phyloP scores from a whole-genome alignment of 768 basidiomycete genomes.

The Auriscalpium microsporum region DNA sequence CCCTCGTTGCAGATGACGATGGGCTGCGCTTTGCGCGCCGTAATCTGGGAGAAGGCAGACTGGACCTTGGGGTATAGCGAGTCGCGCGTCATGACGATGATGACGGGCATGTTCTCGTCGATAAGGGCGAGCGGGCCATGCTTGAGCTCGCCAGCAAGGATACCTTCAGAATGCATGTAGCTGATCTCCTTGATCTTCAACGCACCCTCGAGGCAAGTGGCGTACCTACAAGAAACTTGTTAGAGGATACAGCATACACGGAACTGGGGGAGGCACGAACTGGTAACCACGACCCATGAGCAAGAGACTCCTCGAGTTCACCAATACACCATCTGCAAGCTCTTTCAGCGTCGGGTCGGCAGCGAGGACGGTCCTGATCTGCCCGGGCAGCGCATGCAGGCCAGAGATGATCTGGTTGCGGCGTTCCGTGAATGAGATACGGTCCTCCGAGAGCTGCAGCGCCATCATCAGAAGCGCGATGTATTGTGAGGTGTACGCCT shows the following conservation, averaged over 20 bases:
- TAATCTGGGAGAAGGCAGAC: constrained; percentile 92
- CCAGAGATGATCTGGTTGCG: constrained; percentile 91
- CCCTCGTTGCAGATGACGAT: constrained; percentile 94
- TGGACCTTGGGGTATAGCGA: constrained; percentile 98
- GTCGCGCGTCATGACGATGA: constrained; percentile 99
- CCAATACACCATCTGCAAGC: constrained; percentile 69
- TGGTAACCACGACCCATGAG: constrained; percentile 99
- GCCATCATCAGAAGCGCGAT: constrained; percentile 98
- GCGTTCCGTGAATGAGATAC: constrained; percentile 85
- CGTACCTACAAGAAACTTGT: constrained; percentile 43
- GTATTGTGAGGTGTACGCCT: constrained; percentile 99
- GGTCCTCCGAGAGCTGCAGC: constrained; percentile 95
- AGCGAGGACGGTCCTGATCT: constrained; percentile 82
- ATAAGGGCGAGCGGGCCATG: constrained; percentile 96
- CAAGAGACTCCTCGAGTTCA: constrained; percentile 78
- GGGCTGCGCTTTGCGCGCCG: constrained; percentile 91
- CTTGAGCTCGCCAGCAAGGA: constrained; percentile 97
- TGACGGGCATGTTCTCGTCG: constrained; percentile 98
- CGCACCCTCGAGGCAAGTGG: constrained; percentile 96
- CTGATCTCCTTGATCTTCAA: constrained; percentile 99
- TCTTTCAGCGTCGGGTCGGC: constrained; percentile 71
- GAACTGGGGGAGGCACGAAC: constrained; percentile 32
- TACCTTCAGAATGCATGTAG: constrained; percentile 84
- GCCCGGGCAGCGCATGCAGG: constrained; percentile 79
- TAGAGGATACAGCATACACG: not conserved